Evolutionary conservation across 1,284 basidiomycete genomes (phyloP).

Genomic region (Ganoderma boninense): DNA sequence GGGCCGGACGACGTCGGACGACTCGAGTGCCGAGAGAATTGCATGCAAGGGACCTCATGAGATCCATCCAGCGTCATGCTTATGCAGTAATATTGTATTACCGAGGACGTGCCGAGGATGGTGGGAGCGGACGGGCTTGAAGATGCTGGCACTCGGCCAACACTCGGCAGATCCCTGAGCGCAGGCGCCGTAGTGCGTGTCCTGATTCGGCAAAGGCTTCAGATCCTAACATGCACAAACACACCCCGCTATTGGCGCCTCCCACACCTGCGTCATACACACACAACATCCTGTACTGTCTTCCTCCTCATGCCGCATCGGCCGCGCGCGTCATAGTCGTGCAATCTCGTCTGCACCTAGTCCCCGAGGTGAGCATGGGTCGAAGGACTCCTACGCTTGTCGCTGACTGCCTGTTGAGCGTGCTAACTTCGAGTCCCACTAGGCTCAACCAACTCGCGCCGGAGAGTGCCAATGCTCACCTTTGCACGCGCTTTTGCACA

Average conservation of each 20-base stretch:
- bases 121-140: background rate
- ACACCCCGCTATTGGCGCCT: slow-evolving; percentile 13
- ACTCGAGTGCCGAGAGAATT: background rate
- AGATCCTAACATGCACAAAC: slow-evolving; percentile 38
- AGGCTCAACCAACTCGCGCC: background rate
- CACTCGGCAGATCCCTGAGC: no score
- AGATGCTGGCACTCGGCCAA: background rate
- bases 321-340: background rate
- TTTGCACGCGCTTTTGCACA: background rate
- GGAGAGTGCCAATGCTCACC: background rate
- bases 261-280: background rate
- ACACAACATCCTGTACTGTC: background rate
- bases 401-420: background rate
- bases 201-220: slow-evolving; percentile 31
- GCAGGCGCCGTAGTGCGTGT: no score
- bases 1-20: background rate
- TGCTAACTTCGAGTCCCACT: background rate
- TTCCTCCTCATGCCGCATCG: background rate
- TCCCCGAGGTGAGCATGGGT: background rate
- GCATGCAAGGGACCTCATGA: background rate
- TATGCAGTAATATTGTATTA: background rate
- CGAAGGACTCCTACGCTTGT: background rate
- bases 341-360: background rate
- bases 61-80: background rate
- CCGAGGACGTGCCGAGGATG: background rate